Conservation (phyloP, 208 protist genomes). For the Trichomonas tenax region DNA sequence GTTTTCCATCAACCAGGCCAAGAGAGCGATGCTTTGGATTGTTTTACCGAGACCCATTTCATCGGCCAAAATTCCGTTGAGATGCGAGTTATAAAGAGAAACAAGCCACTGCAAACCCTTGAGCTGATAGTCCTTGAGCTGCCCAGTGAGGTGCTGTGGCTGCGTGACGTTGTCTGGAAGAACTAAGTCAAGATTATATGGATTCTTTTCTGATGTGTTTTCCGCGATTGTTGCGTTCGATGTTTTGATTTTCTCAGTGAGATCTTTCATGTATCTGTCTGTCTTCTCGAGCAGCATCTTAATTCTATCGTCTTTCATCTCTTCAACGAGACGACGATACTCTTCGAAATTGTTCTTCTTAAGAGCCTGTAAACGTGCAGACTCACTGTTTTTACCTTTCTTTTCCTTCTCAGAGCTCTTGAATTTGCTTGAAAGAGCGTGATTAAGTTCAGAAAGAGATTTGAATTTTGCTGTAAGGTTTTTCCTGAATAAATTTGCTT, state of each 20-base stretch:
- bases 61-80: conserved; percentile 23
- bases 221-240: neutral
- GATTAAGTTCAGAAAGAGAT: neutral
- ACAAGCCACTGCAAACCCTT: conserved; percentile 23
- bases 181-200: neutral
- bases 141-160: neutral
- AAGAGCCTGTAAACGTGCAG: neutral
- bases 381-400: neutral
- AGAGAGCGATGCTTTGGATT: neutral
- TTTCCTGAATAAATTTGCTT: neutral
- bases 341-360: neutral
- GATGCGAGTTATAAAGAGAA: conserved; percentile 13
- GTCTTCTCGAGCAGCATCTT: neutral
- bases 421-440: neutral
- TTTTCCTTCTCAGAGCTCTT: neutral
- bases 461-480: neutral
- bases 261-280: conserved; percentile 12
- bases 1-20: conserved; percentile 36
- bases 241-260: neutral
- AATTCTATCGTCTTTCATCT: conserved; percentile 3
- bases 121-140: conserved; percentile 7
- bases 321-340: neutral
- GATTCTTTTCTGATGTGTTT: neutral
- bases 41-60: conserved; percentile 26
- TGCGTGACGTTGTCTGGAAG: neutral